phyloP scores from a whole-genome alignment of 257 asterid genomes.

The Nemophila menziesii region DNA sequence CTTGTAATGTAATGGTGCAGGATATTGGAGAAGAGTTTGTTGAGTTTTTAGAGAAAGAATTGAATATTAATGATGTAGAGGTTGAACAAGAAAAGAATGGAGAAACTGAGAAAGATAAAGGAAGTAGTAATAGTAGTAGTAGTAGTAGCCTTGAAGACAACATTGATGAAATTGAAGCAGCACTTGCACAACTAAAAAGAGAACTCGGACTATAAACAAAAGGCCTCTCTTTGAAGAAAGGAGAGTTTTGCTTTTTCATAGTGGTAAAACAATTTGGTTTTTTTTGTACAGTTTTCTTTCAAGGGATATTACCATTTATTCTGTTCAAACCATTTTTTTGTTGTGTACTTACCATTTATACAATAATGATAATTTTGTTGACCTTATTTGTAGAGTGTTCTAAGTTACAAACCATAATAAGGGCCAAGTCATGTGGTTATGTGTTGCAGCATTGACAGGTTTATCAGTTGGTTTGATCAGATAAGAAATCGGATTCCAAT shows the following conservation, averaged over 20 bases:
- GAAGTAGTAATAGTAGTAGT: no score
- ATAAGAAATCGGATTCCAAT: no score
- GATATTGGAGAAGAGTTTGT: slow-evolving; percentile 95
- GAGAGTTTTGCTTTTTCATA: not conserved
- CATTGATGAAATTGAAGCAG: slow-evolving; percentile 76
- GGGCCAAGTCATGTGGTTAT: no score
- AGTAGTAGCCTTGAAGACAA: slow-evolving; percentile 48
- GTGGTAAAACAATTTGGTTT: not conserved
- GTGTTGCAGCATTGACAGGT: no score
- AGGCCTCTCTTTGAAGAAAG: not conserved
- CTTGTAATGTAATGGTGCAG: slow-evolving; percentile 17
- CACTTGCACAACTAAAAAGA: slow-evolving; percentile 64
- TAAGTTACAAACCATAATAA: no score
- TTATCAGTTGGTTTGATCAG: no score
- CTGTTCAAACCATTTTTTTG: not conserved
- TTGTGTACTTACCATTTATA: no score
- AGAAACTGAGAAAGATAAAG: slow-evolving; percentile 19
- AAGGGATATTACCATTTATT: not conserved
- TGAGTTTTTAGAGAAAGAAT: slow-evolving; percentile 87
- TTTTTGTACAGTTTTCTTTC: not conserved
- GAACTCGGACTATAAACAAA: slow-evolving; percentile 56
- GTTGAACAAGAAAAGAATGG: slow-evolving; percentile 18
- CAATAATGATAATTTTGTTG: no score
- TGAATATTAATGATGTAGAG: slow-evolving; percentile 45
- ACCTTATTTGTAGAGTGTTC: no score